Base-by-base conservation (phyloP, 1,284 basidiomycete genomes). In the Vanrija sp. region DNA sequence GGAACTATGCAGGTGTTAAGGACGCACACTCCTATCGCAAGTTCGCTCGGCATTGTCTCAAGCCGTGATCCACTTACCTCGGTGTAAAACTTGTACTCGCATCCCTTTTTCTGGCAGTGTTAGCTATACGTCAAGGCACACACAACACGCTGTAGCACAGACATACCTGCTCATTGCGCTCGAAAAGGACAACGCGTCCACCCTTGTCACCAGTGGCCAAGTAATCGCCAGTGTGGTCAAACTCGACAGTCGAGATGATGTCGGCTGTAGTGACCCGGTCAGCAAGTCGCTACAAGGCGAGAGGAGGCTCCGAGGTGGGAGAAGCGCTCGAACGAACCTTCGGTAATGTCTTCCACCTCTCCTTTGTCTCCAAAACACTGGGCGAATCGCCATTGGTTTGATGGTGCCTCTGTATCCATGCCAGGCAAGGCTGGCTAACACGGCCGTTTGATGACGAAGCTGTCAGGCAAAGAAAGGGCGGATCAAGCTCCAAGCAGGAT, bases 31-130 rank as follows among this genome's bases (percentile, higher is more conserved):
- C 10, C 16, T 6, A 28, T 28, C 28, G 28, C 28, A 3, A 28
- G 28, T 28, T 28, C 10, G 28, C 28, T 18, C 12, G 38, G 15
- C 8, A 42, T 21, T 2, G 15, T 29, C n/a, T 7, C 28, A 1
- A 28, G 28, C 28, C 10, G 16, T 25, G 29, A 19, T 44, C 6
- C 10, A 63, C 71, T 46, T 40, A 76, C 77, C 79, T 99, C 96
- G 59, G 96, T 98, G 78, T 98, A 98, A 79, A 98, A 99, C 79
- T 98, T 98, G 86, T 99, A 98, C 80, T 99, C 96, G 82, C 96
- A 99, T 60, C 93, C 93, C 78, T 97, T 97, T 89, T 98, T 98
- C 90, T 94, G 34, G 34, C 9, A 12, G 34, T 34, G 34, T 34
- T 7, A 48, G 19, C 19, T 34, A 12, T 34, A 12, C 12, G 14